Percentiles rank a stretch among this genome's conserved stretches.
phyloP scores from a whole-genome alignment of 805 yeast species.

The Isabelozyma rhagii region DNA sequence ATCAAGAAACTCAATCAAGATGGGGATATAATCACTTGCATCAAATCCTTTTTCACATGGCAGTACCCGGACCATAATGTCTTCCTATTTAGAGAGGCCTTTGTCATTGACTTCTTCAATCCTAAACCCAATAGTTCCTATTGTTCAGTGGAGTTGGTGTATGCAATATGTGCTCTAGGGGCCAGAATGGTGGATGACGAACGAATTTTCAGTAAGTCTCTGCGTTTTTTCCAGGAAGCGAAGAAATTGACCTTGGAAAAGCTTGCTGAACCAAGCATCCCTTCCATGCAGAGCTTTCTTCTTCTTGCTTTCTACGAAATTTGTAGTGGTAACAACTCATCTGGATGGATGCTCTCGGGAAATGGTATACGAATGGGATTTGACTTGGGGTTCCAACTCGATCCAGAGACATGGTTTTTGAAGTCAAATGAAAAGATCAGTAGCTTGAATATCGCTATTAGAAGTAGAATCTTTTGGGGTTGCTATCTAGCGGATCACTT shows the following conservation, averaged over 20 bases:
- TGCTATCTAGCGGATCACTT: slow-evolving; percentile 63
- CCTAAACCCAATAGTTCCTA: slow-evolving; percentile 50
- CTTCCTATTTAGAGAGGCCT: slow-evolving; percentile 63
- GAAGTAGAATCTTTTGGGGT: slow-evolving; percentile 66
- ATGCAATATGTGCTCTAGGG: slow-evolving; percentile 59
- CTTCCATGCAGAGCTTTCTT: slow-evolving; percentile 58
- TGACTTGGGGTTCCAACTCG: slow-evolving; percentile 61
- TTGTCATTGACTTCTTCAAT: slow-evolving; percentile 56
- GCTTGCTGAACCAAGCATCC: slow-evolving; percentile 46
- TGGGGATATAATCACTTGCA: slow-evolving; percentile 32
- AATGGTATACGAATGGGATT: slow-evolving; percentile 63
- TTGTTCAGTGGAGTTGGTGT: slow-evolving; percentile 53
- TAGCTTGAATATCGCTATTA: slow-evolving; percentile 53
- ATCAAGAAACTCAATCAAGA: slow-evolving; percentile 30
- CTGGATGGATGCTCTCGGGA: slow-evolving; percentile 64
- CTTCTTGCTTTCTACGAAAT: slow-evolving; percentile 60
- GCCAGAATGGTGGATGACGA: slow-evolving; percentile 47
- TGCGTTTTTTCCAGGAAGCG: slow-evolving; percentile 46
- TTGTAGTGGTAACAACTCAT: slow-evolving; percentile 54
- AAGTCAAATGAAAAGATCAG: slow-evolving; percentile 37
- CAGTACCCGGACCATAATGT: slow-evolving; percentile 62
- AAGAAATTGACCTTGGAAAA: slow-evolving; percentile 38
- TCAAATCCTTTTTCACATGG: slow-evolving; percentile 54
- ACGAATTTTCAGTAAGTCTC: slow-evolving; percentile 37
- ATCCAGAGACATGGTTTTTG: slow-evolving; percentile 56